These are phyloP conservation scores for Hyaloscypha variabilis DNA, from an alignment of 495 filamentous ascomycete species.

Conservation along the genomic window DNA sequence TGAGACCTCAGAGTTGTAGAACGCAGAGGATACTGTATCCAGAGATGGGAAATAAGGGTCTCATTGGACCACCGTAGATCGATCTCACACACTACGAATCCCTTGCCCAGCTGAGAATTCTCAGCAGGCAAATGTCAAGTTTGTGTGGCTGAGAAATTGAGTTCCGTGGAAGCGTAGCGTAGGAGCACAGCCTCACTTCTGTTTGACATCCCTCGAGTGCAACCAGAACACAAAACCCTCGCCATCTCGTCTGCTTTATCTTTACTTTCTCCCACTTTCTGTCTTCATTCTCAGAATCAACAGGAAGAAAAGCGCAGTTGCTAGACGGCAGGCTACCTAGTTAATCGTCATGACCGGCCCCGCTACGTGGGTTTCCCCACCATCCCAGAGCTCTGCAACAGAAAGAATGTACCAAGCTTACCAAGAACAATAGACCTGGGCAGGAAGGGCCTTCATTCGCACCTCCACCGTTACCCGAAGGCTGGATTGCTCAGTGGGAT, in stretches of 20 bases:
- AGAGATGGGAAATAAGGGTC: background rate
- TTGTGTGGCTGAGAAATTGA: slow-evolving; percentile 7
- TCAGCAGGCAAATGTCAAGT: background rate
- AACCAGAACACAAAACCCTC: slow-evolving; percentile 5
- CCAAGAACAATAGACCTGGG: slow-evolving; percentile 44
- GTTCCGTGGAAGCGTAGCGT: background rate
- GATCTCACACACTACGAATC: background rate
- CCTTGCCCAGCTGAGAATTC: slow-evolving; percentile 14
- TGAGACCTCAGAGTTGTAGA: background rate
- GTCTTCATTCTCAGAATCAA: background rate
- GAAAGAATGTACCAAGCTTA: slow-evolving; percentile 22
- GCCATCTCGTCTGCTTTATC: too few species aligned
- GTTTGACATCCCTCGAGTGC: background rate
- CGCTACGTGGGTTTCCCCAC: slow-evolving; percentile 24
- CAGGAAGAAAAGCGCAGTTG: background rate
- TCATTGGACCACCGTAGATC: background rate
- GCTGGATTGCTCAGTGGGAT: slow-evolving; percentile 88
- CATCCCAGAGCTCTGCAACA: slow-evolving; percentile 2
- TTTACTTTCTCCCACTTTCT: background rate
- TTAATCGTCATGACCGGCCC: slow-evolving; percentile 29
- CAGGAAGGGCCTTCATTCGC: slow-evolving; percentile 71
- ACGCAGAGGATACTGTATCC: background rate
- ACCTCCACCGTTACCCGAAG: slow-evolving; percentile 69
- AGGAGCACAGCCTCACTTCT: slow-evolving; percentile 4
- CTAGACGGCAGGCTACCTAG: background rate